Conservation (phyloP, 1,139 yeast species). For the Sugiyamaella sp. region DNA sequence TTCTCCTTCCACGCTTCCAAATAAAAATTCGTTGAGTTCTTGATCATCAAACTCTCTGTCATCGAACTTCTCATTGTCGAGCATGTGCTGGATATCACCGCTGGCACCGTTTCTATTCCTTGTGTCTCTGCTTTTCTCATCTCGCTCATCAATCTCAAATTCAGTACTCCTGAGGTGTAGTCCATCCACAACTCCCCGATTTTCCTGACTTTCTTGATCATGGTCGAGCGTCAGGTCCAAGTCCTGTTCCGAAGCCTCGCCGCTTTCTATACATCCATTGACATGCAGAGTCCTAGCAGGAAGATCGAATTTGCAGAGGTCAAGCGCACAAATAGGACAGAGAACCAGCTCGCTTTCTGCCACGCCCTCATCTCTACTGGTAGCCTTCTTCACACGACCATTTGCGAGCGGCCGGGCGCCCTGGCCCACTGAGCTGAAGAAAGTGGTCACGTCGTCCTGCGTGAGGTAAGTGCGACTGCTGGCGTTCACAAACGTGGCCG, state of each 20-base stretch:
- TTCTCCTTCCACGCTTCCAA: too few relatives aligned
- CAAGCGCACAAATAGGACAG: constrained; percentile 30
- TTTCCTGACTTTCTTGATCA: neutral
- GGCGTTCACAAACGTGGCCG: constrained; percentile 1
- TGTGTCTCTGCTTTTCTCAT: neutral
- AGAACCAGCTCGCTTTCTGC: constrained; percentile 10
- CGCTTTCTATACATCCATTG: constrained; percentile 25
- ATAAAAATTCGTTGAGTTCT: too few relatives aligned
- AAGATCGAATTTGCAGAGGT: constrained; percentile 21
- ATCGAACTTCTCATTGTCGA: too few relatives aligned
- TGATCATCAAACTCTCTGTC: too few relatives aligned
- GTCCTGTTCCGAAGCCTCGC: neutral
- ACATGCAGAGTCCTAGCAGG: constrained; percentile 26
- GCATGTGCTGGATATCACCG: too few relatives aligned
- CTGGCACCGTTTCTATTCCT: too few relatives aligned
- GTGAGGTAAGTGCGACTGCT: constrained; percentile 6
- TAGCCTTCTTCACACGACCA: neutral
- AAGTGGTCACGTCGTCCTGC: constrained; percentile 4
- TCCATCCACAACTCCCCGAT: too few relatives aligned
- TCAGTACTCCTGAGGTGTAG: too few relatives aligned
- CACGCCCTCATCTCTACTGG: neutral
- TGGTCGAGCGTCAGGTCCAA: neutral
- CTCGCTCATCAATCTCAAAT: neutral
- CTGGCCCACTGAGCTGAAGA: constrained; percentile 2
- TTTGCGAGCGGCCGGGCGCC: too few relatives aligned